phyloP scores from a whole-genome alignment of 768 basidiomycete genomes.

The Tylopilus felleus region DNA sequence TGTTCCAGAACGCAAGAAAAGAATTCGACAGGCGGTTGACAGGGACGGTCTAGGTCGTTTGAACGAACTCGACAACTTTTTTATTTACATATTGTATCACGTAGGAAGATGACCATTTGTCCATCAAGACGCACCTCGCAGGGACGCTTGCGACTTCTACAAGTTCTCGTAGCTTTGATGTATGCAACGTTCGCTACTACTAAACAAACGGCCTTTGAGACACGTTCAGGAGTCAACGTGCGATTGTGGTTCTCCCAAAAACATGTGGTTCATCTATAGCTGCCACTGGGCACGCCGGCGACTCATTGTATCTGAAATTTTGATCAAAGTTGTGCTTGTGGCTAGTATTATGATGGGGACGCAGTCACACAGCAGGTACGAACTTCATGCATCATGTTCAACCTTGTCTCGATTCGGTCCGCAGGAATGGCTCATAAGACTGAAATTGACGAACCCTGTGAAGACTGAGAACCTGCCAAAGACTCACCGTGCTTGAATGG shows the following conservation, averaged over 20 bases:
- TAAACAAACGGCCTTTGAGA: neutral
- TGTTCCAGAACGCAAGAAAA: slow-evolving; percentile 3
- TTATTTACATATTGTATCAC: neutral
- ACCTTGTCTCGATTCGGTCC: neutral
- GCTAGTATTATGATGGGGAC: neutral
- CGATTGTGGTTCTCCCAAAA: neutral
- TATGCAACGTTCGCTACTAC: neutral
- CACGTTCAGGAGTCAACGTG: neutral
- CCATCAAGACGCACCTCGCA: neutral
- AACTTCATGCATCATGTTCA: no score
- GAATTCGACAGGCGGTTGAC: slow-evolving; percentile 10
- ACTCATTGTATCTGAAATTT: no score
- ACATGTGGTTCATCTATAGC: neutral
- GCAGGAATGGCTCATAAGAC: neutral
- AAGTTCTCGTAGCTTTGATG: neutral
- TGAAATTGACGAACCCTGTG: neutral
- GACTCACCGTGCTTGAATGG: neutral
- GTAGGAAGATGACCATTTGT: neutral
- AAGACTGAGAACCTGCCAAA: neutral
- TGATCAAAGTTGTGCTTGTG: neutral
- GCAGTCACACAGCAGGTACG: neutral
- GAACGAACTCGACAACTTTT: neutral
- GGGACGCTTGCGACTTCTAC: neutral
- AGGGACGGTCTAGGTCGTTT: neutral
- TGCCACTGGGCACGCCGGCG: slow-evolving; percentile 2